Percentiles rank a stretch among this genome's conserved stretches.
Evolutionary conservation across 129 eudicot species (phyloP).

Genomic region (Flaveria bidentis): DNA sequence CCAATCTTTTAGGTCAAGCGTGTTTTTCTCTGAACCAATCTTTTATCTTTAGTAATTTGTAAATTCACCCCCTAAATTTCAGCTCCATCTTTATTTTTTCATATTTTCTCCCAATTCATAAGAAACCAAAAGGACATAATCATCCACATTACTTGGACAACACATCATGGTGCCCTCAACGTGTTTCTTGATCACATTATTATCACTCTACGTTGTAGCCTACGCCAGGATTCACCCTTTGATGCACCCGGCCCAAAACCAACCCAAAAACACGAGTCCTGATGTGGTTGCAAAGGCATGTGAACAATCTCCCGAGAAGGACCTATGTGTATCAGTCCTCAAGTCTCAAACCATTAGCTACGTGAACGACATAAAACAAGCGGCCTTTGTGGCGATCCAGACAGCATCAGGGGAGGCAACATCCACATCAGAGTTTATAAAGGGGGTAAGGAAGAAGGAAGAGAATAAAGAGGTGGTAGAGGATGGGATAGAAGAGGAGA

Average conservation of each 20-base stretch:
- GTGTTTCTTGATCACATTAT: conserved; percentile 29
- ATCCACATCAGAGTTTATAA: conserved; percentile 29
- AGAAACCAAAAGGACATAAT: neutral
- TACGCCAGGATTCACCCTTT: conserved; percentile 25
- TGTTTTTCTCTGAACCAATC: conserved; percentile 19
- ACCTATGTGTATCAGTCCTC: conserved; percentile 40
- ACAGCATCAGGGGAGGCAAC: conserved; percentile 38
- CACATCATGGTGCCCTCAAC: conserved; percentile 13
- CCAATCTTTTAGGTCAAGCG: conserved; percentile 21
- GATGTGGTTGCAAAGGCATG: conserved; percentile 44
- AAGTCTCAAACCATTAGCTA: conserved; percentile 33
- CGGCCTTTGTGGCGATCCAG: conserved; percentile 53
- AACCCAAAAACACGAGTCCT: neutral
- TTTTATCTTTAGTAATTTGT: conserved; percentile 22
- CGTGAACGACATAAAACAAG: conserved; percentile 41
- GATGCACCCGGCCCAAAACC: neutral
- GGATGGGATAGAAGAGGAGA: conserved; percentile 39
- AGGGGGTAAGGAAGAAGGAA: conserved; percentile 14
- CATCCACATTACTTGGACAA: neutral
- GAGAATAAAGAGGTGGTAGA: conserved; percentile 27
- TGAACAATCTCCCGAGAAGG: conserved; percentile 28
- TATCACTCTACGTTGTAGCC: conserved; percentile 31
- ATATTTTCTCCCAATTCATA: neutral
- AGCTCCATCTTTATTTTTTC: conserved; percentile 1
- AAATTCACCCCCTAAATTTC: conserved; percentile 8